These are phyloP conservation scores for Aspergillus nomiae DNA, from an alignment of 2,329 filamentous ascomycete genomes.

Conservation along the genomic window DNA sequence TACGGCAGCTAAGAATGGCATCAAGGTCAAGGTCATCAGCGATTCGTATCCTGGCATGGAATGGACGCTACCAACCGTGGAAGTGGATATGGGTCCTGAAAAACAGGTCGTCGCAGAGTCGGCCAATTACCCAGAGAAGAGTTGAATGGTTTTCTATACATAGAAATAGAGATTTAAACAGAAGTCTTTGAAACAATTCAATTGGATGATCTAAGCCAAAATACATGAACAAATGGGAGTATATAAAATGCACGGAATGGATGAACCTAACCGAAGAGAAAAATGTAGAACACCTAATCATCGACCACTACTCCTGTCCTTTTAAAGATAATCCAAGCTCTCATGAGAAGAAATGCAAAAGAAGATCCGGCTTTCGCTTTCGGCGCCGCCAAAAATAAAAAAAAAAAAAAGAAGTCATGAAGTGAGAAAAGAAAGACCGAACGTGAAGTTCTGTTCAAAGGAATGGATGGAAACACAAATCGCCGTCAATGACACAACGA, in stretches of 20 bases:
- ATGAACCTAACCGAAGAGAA: not conserved
- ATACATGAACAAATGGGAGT: not conserved
- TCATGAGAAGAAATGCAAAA: not conserved
- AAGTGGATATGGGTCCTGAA: constrained; percentile 47
- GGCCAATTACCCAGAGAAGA: constrained; percentile 19
- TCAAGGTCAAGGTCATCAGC: constrained; percentile 78
- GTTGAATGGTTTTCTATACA: not conserved
- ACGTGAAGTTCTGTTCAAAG: not conserved
- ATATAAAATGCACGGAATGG: not conserved
- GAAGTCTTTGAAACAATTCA: not conserved
- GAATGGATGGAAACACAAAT: not conserved
- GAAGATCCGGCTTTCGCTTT: not conserved
- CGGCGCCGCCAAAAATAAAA: not conserved
- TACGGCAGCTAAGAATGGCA: constrained; percentile 51
- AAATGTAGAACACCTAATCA: not conserved
- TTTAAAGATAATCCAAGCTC: not conserved
- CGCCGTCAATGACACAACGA: not conserved
- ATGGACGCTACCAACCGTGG: constrained; percentile 56
- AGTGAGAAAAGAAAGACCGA: not conserved
- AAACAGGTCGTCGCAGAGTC: constrained; percentile 19
- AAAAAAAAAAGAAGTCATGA: not conserved
- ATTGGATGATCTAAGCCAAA: not conserved
- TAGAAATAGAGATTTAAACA: not conserved
- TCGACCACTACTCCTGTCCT: not conserved
- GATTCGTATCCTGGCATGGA: constrained; percentile 83